Conservation (phyloP, 371 early-diverging fungal species). For the Polyrhizophydium stewartii region DNA sequence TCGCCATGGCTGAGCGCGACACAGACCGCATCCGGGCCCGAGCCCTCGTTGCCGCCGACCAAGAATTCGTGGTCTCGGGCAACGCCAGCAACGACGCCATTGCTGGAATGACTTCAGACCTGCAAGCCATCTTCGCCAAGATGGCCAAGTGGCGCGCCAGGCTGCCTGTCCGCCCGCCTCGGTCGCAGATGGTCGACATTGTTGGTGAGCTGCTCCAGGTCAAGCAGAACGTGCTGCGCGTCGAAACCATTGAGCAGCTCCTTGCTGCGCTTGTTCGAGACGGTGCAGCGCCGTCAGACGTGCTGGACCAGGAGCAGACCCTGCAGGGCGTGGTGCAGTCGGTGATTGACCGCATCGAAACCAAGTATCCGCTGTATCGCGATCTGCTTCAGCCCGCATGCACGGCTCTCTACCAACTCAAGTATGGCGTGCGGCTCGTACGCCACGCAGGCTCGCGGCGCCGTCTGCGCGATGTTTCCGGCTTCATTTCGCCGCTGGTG, state of each 20-base stretch:
- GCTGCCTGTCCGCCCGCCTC: slow-evolving; percentile 64
- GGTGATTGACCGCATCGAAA: slow-evolving; percentile 59
- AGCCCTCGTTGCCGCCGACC: slow-evolving; percentile 47
- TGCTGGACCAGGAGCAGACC: slow-evolving; percentile 21
- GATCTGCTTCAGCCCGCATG: slow-evolving; percentile 76
- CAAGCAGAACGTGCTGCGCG: slow-evolving; percentile 59
- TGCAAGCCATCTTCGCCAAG: slow-evolving; percentile 32
- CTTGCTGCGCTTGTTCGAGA: slow-evolving; percentile 35
- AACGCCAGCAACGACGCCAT: too few species aligned
- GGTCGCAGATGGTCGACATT: slow-evolving; percentile 67
- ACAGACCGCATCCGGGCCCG: slow-evolving; percentile 39
- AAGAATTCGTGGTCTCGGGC: not conserved
- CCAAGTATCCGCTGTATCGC: slow-evolving; percentile 58
- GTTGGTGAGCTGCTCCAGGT: slow-evolving; percentile 72
- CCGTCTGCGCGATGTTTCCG: not conserved
- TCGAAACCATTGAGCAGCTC: slow-evolving; percentile 38
- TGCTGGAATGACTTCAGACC: slow-evolving; percentile 56
- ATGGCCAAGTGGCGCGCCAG: slow-evolving; percentile 6
- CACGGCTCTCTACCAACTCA: slow-evolving; percentile 67
- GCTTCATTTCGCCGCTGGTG: not conserved
- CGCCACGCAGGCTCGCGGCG: slow-evolving; percentile 7
- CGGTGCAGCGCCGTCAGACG: not conserved
- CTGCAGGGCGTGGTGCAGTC: slow-evolving; percentile 71
- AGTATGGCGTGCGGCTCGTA: slow-evolving; percentile 69
- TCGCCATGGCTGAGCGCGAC: slow-evolving; percentile 47